These are phyloP conservation scores for Gossypium herbaceum DNA, from an alignment of 345 rosid genomes.

Conservation along the genomic window DNA sequence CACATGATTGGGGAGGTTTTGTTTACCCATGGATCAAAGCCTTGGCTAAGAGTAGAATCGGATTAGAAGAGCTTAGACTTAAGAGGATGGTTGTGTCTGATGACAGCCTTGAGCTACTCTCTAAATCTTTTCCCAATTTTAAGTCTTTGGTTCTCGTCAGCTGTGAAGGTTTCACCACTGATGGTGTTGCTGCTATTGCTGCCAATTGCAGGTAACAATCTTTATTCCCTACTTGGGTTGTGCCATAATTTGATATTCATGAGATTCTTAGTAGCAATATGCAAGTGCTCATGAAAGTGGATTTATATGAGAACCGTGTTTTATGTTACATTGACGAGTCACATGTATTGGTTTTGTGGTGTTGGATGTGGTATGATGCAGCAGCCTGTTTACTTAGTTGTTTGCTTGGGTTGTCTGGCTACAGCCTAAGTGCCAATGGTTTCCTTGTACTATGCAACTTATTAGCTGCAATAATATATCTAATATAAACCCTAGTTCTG, in stretches of 20 bases:
- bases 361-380: not conserved
- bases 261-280: not conserved
- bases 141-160: constrained; percentile 89
- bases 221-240: constrained; percentile 59
- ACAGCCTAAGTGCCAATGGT: not conserved
- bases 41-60: constrained; percentile 46
- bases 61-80: constrained; percentile 87
- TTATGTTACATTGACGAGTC: not conserved
- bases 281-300: not conserved
- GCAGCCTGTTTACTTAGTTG: not conserved
- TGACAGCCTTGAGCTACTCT: constrained; percentile 78
- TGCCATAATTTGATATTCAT: constrained; percentile 22
- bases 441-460: not conserved
- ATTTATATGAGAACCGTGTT: not conserved
- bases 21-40: constrained; percentile 83
- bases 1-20: constrained; percentile 87
- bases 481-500: no score
- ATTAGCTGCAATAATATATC: not conserved
- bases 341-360: not conserved
- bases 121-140: constrained; percentile 63
- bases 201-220: constrained; percentile 80
- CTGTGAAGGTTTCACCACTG: constrained; percentile 92
- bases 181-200: constrained; percentile 85
- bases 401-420: not conserved
- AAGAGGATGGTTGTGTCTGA: constrained; percentile 95